phyloP scores from a whole-genome alignment of 2,329 filamentous ascomycete species.

The Graphiopsis chlorocephala region DNA sequence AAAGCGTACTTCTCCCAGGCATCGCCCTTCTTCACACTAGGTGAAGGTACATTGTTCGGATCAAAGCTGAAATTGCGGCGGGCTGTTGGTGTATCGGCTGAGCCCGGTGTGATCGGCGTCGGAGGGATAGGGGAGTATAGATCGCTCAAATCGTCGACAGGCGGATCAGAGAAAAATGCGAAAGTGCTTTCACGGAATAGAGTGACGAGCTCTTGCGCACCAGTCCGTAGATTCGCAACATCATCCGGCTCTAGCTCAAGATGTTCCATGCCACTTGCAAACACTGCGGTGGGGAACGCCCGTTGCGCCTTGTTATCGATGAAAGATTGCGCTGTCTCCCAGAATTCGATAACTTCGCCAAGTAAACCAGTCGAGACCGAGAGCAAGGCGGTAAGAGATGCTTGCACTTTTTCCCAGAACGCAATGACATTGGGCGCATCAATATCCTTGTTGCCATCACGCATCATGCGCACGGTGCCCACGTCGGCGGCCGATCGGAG shows the following conservation, averaged over 20 bases:
- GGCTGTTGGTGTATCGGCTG: constrained; percentile 55
- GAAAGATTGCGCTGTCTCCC: constrained; percentile 88
- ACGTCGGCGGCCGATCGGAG: constrained; percentile 62
- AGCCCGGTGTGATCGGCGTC: constrained; percentile 65
- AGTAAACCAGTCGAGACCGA: constrained; percentile 74
- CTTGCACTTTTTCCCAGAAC: constrained; percentile 85
- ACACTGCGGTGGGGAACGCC: constrained; percentile 58
- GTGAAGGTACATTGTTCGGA: constrained; percentile 68
- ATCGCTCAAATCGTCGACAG: constrained; percentile 84
- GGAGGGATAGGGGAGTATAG: constrained; percentile 77
- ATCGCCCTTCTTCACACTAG: constrained; percentile 71
- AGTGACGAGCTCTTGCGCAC: constrained; percentile 76
- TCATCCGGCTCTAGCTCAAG: constrained; percentile 74
- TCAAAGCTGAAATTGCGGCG: constrained; percentile 76
- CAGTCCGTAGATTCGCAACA: constrained; percentile 69
- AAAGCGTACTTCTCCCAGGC: constrained; percentile 93
- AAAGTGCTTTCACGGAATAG: constrained; percentile 76
- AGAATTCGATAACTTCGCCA: constrained; percentile 88
- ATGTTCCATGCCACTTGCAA: constrained; percentile 70
- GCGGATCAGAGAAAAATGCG: constrained; percentile 81
- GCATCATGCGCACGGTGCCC: constrained; percentile 21
- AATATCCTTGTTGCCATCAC: constrained; percentile 53
- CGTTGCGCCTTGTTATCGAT: constrained; percentile 81
- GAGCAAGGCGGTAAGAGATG: constrained; percentile 70
- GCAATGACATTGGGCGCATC: constrained; percentile 80